These are phyloP conservation scores for Cytospora leucostoma DNA, from an alignment of 2,329 filamentous ascomycete species.

Conservation along the genomic window DNA sequence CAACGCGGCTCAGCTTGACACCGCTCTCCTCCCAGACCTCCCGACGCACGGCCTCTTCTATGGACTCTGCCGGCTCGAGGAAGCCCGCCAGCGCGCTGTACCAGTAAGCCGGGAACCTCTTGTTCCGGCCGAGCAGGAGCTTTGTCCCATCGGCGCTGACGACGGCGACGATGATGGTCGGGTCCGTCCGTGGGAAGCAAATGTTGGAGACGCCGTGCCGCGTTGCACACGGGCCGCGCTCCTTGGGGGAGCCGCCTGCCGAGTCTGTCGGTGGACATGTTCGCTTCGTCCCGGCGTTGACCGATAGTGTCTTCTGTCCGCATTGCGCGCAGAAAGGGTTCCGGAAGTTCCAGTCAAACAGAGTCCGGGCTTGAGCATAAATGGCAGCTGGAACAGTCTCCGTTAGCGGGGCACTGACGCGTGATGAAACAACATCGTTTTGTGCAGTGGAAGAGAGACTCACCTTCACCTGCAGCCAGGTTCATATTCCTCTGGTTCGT, in stretches of 20 bases:
- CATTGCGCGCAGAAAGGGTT: constrained; percentile 92
- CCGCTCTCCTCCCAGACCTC: constrained; percentile 88
- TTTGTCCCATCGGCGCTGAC: constrained; percentile 77
- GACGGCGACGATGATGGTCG: constrained; percentile 93
- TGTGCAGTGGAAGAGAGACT: constrained; percentile 3
- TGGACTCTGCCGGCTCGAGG: constrained; percentile 80
- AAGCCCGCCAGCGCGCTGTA: constrained; percentile 89
- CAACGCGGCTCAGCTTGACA: constrained; percentile 72
- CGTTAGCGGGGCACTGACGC: constrained; percentile 21
- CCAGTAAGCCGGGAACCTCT: constrained; percentile 81
- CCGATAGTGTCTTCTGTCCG: constrained; percentile 76
- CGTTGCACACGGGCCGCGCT: constrained; percentile 74
- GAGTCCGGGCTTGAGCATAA: constrained; percentile 83
- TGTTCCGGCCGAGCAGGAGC: constrained; percentile 81
- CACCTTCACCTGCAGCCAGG: constrained; percentile 51
- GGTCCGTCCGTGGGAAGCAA: constrained; percentile 88
- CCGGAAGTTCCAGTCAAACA: constrained; percentile 91
- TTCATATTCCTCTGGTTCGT: constrained; percentile 53
- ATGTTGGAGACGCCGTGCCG: constrained; percentile 87
- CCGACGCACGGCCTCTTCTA: constrained; percentile 80
- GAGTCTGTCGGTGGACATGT: constrained; percentile 73
- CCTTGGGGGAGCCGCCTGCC: constrained; percentile 46
- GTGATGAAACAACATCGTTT: neutral
- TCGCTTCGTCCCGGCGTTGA: constrained; percentile 79
- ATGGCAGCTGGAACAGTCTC: constrained; percentile 66